A percentile compares a stretch with the other conserved stretches of the same genome.
Evolutionary conservation across 176 grass and related monocot species (phyloP).

Genomic region (Elymus sibiricus): DNA sequence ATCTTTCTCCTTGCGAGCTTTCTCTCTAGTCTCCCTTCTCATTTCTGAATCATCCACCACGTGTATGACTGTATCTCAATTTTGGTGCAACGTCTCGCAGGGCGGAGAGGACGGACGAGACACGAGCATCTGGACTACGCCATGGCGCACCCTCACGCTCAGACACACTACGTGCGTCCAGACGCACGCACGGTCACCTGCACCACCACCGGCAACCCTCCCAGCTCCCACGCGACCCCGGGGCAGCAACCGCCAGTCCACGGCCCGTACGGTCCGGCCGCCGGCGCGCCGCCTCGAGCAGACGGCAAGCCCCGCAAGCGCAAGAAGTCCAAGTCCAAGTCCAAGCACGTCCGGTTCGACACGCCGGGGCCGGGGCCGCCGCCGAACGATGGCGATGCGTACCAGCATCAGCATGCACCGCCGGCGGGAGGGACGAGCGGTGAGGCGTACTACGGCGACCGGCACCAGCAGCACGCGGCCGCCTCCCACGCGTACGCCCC

Average conservation of each 20-base stretch:
- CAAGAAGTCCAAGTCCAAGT: conserved; percentile 22
- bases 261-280: background rate
- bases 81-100: background rate
- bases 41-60: background rate
- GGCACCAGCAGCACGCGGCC: background rate
- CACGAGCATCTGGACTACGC: conserved; percentile 19
- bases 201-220: background rate
- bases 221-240: background rate
- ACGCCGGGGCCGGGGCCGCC: background rate
- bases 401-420: conserved; percentile 7
- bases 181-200: background rate
- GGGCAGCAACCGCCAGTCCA: background rate
- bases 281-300: background rate
- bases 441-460: background rate
- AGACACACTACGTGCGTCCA: conserved; percentile 30
- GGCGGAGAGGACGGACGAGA: background rate
- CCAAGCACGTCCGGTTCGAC: conserved; percentile 3
- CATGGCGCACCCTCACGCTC: conserved; percentile 28
- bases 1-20: background rate
- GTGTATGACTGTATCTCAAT: background rate
- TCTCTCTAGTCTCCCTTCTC: background rate
- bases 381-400: background rate
- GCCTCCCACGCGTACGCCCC: background rate
- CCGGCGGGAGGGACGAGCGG: background rate
- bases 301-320: conserved; percentile 9